These are phyloP conservation scores for Lentinula guzmanii DNA, from an alignment of 768 basidiomycete species.

Conservation along the genomic window DNA sequence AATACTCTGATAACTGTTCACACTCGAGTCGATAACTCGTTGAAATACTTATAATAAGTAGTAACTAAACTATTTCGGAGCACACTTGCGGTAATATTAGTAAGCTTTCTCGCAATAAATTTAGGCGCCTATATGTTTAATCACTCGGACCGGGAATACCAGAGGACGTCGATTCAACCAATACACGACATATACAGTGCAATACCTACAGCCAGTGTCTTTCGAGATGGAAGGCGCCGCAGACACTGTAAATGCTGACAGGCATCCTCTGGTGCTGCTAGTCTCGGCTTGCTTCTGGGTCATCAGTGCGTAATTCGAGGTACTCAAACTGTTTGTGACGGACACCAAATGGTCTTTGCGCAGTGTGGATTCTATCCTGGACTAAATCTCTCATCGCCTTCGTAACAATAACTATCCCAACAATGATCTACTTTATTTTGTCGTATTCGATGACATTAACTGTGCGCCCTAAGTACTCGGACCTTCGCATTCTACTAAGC, in stretches of 20 bases:
- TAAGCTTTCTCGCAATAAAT: too few species aligned
- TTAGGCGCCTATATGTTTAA: too few species aligned
- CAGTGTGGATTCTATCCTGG: slow-evolving; percentile 84
- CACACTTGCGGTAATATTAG: too few species aligned
- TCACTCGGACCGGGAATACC: too few species aligned
- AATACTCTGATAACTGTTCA: not conserved
- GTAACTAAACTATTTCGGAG: too few species aligned
- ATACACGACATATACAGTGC: not conserved
- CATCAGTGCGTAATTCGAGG: slow-evolving; percentile 47
- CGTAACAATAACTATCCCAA: slow-evolving; percentile 77
- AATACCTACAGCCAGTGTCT: not conserved
- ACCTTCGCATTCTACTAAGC: slow-evolving; percentile 2
- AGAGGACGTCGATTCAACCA: too few species aligned
- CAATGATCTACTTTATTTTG: slow-evolving; percentile 68
- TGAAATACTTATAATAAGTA: too few species aligned
- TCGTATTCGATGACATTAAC: slow-evolving; percentile 90
- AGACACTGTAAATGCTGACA: slow-evolving; percentile 18
- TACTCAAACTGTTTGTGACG: not conserved
- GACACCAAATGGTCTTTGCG: not conserved
- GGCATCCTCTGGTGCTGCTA: slow-evolving; percentile 71
- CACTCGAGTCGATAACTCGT: too few species aligned
- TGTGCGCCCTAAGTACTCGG: slow-evolving; percentile 32
- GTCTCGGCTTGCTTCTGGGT: slow-evolving; percentile 84
- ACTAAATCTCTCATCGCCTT: slow-evolving; percentile 68
- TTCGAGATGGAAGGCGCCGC: not conserved